Conservation (phyloP, 495 filamentous ascomycete species). For the Penicillium coprophilum region DNA sequence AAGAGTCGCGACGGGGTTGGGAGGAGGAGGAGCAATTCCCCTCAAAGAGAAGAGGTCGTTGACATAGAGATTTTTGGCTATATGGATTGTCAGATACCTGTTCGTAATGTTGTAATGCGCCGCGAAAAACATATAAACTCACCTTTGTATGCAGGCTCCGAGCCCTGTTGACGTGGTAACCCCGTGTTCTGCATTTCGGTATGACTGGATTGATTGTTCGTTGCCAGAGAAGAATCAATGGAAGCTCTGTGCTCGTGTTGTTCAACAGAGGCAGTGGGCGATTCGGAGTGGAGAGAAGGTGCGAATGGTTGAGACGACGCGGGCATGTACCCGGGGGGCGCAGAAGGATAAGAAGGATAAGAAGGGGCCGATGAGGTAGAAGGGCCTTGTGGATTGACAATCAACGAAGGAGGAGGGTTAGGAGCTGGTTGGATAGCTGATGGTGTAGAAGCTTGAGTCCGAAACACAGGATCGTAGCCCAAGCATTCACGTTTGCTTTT, state of each 20-base stretch:
- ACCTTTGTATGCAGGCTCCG: constrained; percentile 44
- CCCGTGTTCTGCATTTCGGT: constrained; percentile 39
- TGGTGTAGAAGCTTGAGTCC: constrained; percentile 71
- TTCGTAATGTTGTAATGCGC: not conserved
- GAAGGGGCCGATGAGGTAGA: constrained; percentile 32
- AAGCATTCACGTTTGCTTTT: constrained; percentile 97
- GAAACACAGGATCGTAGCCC: constrained; percentile 98
- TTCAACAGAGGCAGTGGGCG: constrained; percentile 49
- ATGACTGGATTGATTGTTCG: constrained; percentile 30
- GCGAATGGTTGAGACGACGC: constrained; percentile 62
- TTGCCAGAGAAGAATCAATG: constrained; percentile 74
- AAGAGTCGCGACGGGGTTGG: constrained; percentile 56
- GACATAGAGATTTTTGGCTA: constrained; percentile 71
- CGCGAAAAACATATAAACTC: constrained; percentile 11
- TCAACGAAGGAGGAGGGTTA: constrained; percentile 50
- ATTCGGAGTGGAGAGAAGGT: constrained; percentile 47
- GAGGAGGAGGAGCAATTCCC: constrained; percentile 59
- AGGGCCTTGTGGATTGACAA: constrained; percentile 48
- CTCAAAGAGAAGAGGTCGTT: constrained; percentile 71
- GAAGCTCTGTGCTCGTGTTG: constrained; percentile 62
- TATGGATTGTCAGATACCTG: constrained; percentile 16
- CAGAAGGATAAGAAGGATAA: constrained; percentile 47
- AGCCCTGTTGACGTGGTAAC: constrained; percentile 24
- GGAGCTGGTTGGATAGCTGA: constrained; percentile 76
- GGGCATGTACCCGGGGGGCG: constrained; percentile 59